phyloP scores from a whole-genome alignment of 768 basidiomycete genomes.

The Panaeolus papilionaceus region DNA sequence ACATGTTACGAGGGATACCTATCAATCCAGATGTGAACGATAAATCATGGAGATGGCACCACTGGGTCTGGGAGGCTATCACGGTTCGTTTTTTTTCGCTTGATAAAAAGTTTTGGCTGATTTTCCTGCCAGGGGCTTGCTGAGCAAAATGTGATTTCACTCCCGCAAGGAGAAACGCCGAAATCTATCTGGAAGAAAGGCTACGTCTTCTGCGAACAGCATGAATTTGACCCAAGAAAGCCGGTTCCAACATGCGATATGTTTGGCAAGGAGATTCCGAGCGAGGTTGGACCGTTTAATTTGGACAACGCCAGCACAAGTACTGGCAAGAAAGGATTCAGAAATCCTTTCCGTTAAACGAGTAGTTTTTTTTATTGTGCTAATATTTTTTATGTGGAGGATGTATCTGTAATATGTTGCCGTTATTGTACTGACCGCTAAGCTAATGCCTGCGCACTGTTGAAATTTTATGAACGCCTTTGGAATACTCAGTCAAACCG shows the following conservation, averaged over 20 bases:
- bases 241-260: constrained; percentile 8
- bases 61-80: constrained; percentile 6
- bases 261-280: constrained; percentile 10
- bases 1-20: neutral
- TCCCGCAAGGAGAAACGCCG: constrained; percentile 2
- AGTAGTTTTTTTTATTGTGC: neutral
- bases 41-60: constrained; percentile 7
- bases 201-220: constrained; percentile 3
- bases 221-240: constrained; percentile 9
- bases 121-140: neutral
- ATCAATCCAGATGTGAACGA: neutral
- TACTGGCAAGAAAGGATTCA: constrained; percentile 4
- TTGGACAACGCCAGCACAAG: neutral
- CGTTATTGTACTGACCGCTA: neutral
- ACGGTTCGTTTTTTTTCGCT: neutral
- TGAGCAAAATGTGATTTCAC: neutral
- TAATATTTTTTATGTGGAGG: neutral
- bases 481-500: too few relatives aligned
- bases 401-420: constrained; percentile 3
- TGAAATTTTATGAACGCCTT: neutral
- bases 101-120: neutral
- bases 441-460: neutral
- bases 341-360: constrained; percentile 1
- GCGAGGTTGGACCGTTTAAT: neutral
- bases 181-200: constrained; percentile 4